These are phyloP conservation scores for Penicillium glabrum DNA, from an alignment of 2,329 filamentous ascomycete species.

Conservation along the genomic window DNA sequence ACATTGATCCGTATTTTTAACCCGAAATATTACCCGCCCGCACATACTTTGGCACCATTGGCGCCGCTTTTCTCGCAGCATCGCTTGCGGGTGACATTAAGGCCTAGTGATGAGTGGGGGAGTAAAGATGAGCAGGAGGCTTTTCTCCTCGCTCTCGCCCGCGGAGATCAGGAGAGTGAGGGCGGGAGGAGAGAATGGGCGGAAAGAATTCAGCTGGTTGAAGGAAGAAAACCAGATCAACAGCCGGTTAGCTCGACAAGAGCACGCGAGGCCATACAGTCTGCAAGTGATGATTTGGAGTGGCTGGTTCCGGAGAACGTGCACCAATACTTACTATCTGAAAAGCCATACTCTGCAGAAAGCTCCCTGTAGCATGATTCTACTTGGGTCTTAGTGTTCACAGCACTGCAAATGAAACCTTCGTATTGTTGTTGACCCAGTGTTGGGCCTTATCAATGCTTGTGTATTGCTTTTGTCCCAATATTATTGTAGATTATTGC, in stretches of 20 bases:
- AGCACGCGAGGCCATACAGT: conserved; percentile 38
- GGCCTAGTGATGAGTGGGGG: conserved; percentile 44
- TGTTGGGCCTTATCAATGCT: neutral
- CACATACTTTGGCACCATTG: conserved; percentile 43
- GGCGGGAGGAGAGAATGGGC: conserved; percentile 46
- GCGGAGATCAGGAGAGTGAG: conserved; percentile 36
- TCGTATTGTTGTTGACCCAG: neutral
- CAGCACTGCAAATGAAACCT: too few relatives aligned
- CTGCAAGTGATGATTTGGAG: conserved; percentile 31
- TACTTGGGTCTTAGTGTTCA: neutral
- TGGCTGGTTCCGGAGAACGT: conserved; percentile 38
- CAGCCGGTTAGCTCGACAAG: conserved; percentile 45
- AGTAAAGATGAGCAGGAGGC: conserved; percentile 37
- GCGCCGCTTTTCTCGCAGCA: conserved; percentile 44
- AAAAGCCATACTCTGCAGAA: conserved; percentile 29
- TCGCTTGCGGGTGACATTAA: conserved; percentile 45
- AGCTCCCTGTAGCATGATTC: neutral
- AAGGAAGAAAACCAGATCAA: conserved; percentile 37
- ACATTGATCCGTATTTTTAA: conserved; percentile 51
- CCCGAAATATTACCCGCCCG: conserved; percentile 49
- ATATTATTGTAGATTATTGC: too few relatives aligned
- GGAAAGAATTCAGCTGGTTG: conserved; percentile 41
- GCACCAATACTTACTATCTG: conserved; percentile 32
- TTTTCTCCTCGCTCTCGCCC: conserved; percentile 39
- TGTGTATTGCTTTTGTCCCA: neutral